Evolutionary conservation across 805 yeast species (phyloP), one percentile per base, ranked within the genome.

Genomic region (Lipomyces lipofer): DNA sequence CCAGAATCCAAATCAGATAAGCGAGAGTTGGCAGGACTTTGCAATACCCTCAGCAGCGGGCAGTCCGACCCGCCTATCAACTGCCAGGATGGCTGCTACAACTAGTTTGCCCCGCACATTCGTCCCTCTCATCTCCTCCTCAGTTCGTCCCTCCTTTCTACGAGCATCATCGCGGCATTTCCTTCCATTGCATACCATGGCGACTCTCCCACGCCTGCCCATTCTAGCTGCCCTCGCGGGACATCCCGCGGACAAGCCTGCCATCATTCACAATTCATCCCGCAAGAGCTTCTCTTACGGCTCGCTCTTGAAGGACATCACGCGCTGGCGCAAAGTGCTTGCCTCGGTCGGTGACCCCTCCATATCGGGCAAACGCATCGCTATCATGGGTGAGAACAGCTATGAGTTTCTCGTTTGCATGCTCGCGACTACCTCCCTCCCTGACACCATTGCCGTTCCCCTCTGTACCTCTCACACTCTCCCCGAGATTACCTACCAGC

Each of bases 361-460:
- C 30, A 30, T 36, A 39, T 7, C 43, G 32, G 62, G 62, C 28
- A 51, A 45, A 44, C 64, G 70, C 21, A 55, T 68, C 13, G 71
- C 71, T 21, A 63, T 68, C 32, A 68, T 68, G 71, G 71, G 71
- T 25, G 71, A 68, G 55, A 68, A 68, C 58, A 62, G 67, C 45
- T 68, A 54, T 50, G 64, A 68, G 59, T 68, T 68, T 53, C 61
- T 60, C 13, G 63, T 56, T 10, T 50, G 64, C 15, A 60, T 68
- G 47, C 63, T 57, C 39, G 70, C 71, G 9, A 51, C 66, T 2
- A 45, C 68, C 44, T 59, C 68, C 17, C 51, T 68, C 17, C 67
- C 68, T 8, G 54, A 63, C 22, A 66, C 69, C 9, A 44, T 66
- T 21, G 69, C 71, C 4, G 66, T 68, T 47, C 71, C 71, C 21